Evolutionary conservation across 495 filamentous ascomycete species (phyloP).

Genomic region (Penicillium herquei): DNA sequence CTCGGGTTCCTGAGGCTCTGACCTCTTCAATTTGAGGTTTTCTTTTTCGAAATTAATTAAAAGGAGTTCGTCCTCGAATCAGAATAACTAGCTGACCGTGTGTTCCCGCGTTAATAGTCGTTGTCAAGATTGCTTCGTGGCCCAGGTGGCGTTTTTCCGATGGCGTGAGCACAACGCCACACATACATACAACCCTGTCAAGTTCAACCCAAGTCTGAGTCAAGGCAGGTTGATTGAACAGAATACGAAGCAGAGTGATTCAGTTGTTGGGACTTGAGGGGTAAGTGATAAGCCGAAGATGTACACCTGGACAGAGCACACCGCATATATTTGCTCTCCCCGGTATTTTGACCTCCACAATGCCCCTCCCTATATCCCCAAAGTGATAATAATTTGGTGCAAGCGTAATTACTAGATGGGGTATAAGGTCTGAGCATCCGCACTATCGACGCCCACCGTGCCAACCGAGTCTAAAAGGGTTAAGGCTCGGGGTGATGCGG

Average conservation of each 20-base stretch:
- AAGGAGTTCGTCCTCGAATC: neutral
- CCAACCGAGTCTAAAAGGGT: neutral
- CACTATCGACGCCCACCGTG: neutral
- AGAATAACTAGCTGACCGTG: neutral
- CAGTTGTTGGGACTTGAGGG: too few relatives aligned
- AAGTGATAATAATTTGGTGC: too few relatives aligned
- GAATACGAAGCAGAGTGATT: too few relatives aligned
- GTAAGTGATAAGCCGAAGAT: too few relatives aligned
- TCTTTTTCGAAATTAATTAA: neutral
- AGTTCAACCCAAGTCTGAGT: neutral
- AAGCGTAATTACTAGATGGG: too few relatives aligned
- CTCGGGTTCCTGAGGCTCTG: neutral
- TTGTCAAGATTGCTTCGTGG: neutral
- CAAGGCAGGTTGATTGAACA: too few relatives aligned
- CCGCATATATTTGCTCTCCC: too few relatives aligned
- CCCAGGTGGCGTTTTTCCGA: neutral
- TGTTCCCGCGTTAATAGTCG: neutral
- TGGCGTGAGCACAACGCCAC: neutral
- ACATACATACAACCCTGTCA: neutral
- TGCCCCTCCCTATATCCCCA: too few relatives aligned
- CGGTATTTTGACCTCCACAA: too few relatives aligned
- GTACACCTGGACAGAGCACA: too few relatives aligned
- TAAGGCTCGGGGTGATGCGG: neutral
- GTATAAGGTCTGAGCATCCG: neutral
- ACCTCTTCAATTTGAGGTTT: neutral